These are phyloP conservation scores for Tricholoma matsutake DNA, from an alignment of 768 basidiomycete genomes.

Conservation along the genomic window DNA sequence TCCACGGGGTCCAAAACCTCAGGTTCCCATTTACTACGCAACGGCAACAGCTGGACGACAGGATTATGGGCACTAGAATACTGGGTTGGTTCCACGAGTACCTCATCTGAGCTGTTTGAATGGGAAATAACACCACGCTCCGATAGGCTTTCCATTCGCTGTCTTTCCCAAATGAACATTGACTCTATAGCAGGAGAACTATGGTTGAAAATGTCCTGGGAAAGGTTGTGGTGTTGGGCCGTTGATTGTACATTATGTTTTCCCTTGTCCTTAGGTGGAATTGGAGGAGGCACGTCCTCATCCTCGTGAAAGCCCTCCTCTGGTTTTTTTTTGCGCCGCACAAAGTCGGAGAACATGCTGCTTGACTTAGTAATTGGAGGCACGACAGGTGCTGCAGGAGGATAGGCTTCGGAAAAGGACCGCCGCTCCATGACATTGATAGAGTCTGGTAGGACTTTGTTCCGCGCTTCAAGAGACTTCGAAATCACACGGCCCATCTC, in stretches of 20 bases:
- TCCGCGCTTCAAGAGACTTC: constrained; percentile 9
- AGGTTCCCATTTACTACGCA: constrained; percentile 37
- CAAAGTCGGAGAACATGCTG: constrained; percentile 32
- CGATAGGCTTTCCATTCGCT: constrained; percentile 35
- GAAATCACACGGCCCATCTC: constrained; percentile 13
- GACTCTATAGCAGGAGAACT: not conserved
- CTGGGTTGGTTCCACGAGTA: constrained; percentile 14
- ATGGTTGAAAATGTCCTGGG: constrained; percentile 1
- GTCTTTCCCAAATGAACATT: constrained; percentile 16
- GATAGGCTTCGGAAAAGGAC: constrained; percentile 32
- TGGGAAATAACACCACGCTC: constrained; percentile 41
- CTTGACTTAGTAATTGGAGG: constrained; percentile 25
- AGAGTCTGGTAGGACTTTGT: constrained; percentile 17
- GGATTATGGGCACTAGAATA: constrained; percentile 3
- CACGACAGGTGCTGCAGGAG: constrained; percentile 16
- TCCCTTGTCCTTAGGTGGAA: constrained; percentile 45
- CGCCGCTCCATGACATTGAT: constrained; percentile 26
- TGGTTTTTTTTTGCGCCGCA: constrained; percentile 38
- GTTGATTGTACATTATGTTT: constrained; percentile 15
- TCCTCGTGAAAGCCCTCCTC: constrained; percentile 18
- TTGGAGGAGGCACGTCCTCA: constrained; percentile 31
- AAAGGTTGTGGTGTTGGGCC: not conserved
- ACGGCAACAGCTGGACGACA: constrained; percentile 22
- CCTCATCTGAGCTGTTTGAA: constrained; percentile 29
- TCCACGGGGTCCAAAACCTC: constrained; percentile 32